A percentile compares a stretch with the other conserved stretches of the same genome.
Evolutionary conservation across 257 asterid species (phyloP).

Genomic region (Fraxinus americana): DNA sequence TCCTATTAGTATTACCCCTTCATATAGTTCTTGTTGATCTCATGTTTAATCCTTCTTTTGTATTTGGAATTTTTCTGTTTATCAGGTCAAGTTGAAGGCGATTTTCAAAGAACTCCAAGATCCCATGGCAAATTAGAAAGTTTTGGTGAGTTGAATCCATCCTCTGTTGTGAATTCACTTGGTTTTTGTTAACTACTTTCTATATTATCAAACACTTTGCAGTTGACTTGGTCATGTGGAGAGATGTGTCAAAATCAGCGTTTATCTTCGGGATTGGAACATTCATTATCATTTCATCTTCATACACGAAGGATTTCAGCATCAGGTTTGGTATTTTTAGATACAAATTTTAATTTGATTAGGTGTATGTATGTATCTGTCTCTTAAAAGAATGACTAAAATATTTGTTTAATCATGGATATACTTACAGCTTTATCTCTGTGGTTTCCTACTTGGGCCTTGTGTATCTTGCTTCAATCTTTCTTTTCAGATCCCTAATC

Average conservation of each 20-base stretch:
- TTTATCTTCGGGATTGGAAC: slow-evolving; percentile 85
- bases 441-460: slow-evolving; percentile 80
- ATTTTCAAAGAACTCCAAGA: slow-evolving; percentile 41
- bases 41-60: not conserved
- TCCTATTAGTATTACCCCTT: not conserved
- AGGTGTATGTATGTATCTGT: no score
- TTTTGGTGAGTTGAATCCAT: slow-evolving; percentile 54
- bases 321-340: slow-evolving; percentile 51
- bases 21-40: not conserved
- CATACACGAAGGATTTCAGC: slow-evolving; percentile 71
- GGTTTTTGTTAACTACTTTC: not conserved
- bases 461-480: slow-evolving; percentile 79
- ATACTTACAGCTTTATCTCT: slow-evolving; percentile 79
- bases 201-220: slow-evolving; percentile 12
- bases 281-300: slow-evolving; percentile 73
- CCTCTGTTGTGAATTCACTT: slow-evolving; percentile 1
- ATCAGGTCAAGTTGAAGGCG: slow-evolving; percentile 45
- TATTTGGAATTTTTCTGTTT: not conserved
- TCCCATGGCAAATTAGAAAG: slow-evolving; percentile 58
- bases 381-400: not conserved
- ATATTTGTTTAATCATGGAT: slow-evolving; percentile 11
- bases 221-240: slow-evolving; percentile 94
- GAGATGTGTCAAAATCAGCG: slow-evolving; percentile 78
- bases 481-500: slow-evolving; percentile 73
- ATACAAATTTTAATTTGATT: not conserved